These are phyloP conservation scores for Filobasidium floriforme DNA, from an alignment of 768 basidiomycete species.

Conservation along the genomic window DNA sequence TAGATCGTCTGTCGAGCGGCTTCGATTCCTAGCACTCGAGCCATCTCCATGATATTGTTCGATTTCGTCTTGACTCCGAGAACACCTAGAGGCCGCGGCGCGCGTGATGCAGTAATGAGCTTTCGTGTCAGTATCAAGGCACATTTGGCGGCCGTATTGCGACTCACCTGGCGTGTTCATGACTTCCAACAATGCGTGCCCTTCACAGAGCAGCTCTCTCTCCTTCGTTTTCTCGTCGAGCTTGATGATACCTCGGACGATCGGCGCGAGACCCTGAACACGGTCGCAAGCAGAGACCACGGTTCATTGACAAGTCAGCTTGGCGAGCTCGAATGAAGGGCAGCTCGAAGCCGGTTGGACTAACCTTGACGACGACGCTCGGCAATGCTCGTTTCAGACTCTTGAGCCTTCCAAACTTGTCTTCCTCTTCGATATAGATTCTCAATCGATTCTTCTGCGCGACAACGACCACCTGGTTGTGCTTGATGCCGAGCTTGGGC, in stretches of 20 bases:
- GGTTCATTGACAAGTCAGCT: not conserved
- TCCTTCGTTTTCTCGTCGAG: slow-evolving; percentile 87
- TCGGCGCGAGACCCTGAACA: slow-evolving; percentile 68
- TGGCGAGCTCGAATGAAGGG: not conserved
- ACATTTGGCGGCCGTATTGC: not conserved
- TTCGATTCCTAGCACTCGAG: slow-evolving; percentile 93
- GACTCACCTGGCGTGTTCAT: slow-evolving; percentile 86
- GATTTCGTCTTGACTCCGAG: slow-evolving; percentile 85
- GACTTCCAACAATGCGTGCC: slow-evolving; percentile 90
- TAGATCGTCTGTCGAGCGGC: slow-evolving; percentile 89
- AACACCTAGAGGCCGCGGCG: slow-evolving; percentile 56
- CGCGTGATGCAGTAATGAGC: not conserved
- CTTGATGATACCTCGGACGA: slow-evolving; percentile 90
- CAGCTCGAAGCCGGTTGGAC: slow-evolving; percentile 9
- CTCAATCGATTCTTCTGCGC: slow-evolving; percentile 45
- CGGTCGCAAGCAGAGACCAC: not conserved
- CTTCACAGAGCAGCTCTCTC: slow-evolving; percentile 90
- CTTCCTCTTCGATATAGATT: slow-evolving; percentile 46
- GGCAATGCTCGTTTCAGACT: slow-evolving; percentile 76
- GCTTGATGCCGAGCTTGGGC: slow-evolving; percentile 87
- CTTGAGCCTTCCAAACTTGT: slow-evolving; percentile 54
- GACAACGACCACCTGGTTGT: slow-evolving; percentile 51
- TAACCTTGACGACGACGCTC: slow-evolving; percentile 82
- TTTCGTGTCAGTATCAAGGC: not conserved
- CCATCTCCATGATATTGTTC: slow-evolving; percentile 94